Evolutionary conservation across 1,284 basidiomycete species (phyloP).

Genomic region (Cyathus olla): DNA sequence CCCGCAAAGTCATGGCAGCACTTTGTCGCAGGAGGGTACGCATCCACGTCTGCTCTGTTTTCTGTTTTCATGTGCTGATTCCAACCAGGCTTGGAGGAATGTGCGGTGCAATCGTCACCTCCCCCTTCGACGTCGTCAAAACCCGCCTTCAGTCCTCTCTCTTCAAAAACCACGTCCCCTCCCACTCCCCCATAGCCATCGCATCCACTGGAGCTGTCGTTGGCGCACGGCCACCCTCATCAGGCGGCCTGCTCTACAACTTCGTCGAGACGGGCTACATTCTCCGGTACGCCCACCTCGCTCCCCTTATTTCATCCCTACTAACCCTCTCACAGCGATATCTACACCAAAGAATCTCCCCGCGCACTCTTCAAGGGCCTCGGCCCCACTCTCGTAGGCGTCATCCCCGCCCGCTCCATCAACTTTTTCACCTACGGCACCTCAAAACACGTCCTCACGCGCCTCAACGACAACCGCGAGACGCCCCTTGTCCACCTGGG

Average conservation of each 20-base stretch:
- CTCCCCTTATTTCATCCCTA: not conserved
- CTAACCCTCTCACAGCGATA: conserved; percentile 69
- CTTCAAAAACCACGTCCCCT: conserved; percentile 71
- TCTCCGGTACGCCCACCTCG: conserved; percentile 69
- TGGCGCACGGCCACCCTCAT: conserved; percentile 51
- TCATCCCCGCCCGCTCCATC: conserved; percentile 95
- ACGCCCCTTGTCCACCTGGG: conserved; percentile 88
- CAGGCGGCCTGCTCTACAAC: conserved; percentile 83
- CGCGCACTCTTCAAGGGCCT: conserved; percentile 95
- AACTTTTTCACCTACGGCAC: conserved; percentile 99
- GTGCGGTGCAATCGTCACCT: conserved; percentile 97
- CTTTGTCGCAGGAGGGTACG: conserved; percentile 89
- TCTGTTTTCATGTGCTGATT: conserved; percentile 9
- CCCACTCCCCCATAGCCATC: conserved; percentile 30
- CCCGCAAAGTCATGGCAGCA: conserved; percentile 85
- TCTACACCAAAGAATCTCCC: conserved; percentile 91
- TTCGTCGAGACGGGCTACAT: conserved; percentile 97
- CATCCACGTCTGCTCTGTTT: conserved; percentile 13
- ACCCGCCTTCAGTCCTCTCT: conserved; percentile 95
- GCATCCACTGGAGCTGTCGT: conserved; percentile 53
- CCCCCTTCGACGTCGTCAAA: conserved; percentile 98
- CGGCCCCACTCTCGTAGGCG: conserved; percentile 94
- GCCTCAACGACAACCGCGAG: conserved; percentile 89
- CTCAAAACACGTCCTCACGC: conserved; percentile 92
- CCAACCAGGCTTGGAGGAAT: conserved; percentile 88